These are phyloP conservation scores for Pythium insidiosum DNA, from an alignment of 352 stramenopile genomes.

Conservation along the genomic window DNA sequence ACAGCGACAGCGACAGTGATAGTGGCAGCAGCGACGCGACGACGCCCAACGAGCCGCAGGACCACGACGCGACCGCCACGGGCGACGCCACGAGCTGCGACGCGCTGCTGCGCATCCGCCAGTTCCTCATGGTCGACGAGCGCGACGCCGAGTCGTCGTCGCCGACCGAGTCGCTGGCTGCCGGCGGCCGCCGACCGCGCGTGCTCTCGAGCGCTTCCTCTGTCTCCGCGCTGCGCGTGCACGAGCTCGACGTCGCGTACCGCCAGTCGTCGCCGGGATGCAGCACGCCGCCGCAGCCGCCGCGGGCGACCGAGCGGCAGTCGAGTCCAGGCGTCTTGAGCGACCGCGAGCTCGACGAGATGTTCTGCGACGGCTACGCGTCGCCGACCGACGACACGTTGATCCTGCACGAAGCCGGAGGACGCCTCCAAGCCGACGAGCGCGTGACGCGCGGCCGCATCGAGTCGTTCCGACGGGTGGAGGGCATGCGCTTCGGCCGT, in stretches of 20 bases:
- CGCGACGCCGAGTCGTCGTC: background rate
- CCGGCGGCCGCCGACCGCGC: background rate
- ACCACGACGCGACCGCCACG: background rate
- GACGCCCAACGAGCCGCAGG: background rate
- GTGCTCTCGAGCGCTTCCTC: slow-evolving; percentile 1
- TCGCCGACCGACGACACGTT: slow-evolving; percentile 42
- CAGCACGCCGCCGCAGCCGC: background rate
- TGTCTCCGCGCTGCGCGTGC: slow-evolving; percentile 38
- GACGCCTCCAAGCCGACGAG: slow-evolving; percentile 12
- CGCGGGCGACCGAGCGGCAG: slow-evolving; percentile 9
- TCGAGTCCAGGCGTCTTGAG: slow-evolving; percentile 10
- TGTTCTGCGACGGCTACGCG: slow-evolving; percentile 44
- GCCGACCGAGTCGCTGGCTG: background rate
- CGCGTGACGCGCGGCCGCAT: no score
- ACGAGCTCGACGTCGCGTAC: slow-evolving; percentile 47
- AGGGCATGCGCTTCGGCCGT: slow-evolving; percentile 10
- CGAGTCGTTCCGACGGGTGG: slow-evolving; percentile 11
- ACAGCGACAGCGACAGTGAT: background rate
- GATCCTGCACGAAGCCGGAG: slow-evolving; percentile 35
- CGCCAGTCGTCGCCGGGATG: slow-evolving; percentile 15
- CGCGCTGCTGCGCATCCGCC: slow-evolving; percentile 35
- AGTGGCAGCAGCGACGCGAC: background rate
- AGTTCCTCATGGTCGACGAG: slow-evolving; percentile 63
- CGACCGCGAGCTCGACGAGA: slow-evolving; percentile 33
- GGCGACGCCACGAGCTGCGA: slow-evolving; percentile 21